Conservation (phyloP, 768 basidiomycete species). For the Amanita rubescens region DNA sequence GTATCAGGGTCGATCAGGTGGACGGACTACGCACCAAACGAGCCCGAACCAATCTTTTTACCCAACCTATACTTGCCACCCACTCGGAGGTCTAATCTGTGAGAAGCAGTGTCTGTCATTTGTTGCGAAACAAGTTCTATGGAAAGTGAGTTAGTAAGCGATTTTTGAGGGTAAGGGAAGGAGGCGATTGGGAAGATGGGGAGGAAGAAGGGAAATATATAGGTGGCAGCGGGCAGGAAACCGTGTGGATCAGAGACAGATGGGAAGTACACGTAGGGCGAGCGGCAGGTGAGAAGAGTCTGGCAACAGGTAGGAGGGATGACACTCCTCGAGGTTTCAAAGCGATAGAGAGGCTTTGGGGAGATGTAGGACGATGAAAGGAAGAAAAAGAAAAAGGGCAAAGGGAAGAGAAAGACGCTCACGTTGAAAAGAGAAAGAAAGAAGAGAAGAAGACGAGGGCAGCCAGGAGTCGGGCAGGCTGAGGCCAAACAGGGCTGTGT, state of each 20-base stretch:
- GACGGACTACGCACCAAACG: conserved; percentile 66
- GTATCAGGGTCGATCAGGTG: conserved; percentile 2
- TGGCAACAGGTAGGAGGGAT: background rate
- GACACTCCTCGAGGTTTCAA: too few species aligned
- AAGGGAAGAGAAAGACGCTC: background rate
- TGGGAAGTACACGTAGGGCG: conserved; percentile 27
- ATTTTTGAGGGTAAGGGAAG: conserved; percentile 10
- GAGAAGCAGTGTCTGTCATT: conserved; percentile 70
- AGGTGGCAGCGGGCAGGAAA: conserved; percentile 15
- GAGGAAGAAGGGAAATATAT: background rate
- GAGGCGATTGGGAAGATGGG: conserved; percentile 12
- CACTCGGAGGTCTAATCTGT: conserved; percentile 79
- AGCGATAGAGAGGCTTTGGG: background rate
- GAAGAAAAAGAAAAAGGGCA: background rate
- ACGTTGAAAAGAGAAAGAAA: background rate
- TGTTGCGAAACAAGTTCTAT: conserved; percentile 15
- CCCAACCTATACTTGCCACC: conserved; percentile 96
- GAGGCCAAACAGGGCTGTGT: conserved; percentile 36
- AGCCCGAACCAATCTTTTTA: conserved; percentile 99
- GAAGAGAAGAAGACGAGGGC: conserved; percentile 15
- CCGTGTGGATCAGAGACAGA: conserved; percentile 36
- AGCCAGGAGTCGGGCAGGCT: conserved; percentile 20
- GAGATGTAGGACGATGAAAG: background rate
- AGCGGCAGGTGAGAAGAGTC: conserved; percentile 1
- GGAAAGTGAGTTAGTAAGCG: conserved; percentile 14